Percentiles rank a stretch among this genome's conserved stretches.
Conservation (phyloP, 352 stramenopile species). For the Globisporangium recalcitrans region DNA sequence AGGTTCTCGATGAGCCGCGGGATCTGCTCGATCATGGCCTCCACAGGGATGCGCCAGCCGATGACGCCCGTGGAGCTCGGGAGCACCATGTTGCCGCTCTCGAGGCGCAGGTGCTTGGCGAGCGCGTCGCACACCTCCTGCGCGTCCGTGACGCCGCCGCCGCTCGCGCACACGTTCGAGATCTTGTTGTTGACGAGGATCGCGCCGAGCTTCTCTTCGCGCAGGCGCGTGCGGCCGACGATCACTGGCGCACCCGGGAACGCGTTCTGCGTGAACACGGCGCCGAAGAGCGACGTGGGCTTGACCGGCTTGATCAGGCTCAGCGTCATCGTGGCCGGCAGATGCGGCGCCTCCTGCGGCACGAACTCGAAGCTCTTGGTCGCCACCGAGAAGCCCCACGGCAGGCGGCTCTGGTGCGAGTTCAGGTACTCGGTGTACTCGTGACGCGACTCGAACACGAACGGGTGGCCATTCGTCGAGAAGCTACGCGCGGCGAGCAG, state of each 20-base stretch:
- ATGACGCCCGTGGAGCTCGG: constrained; percentile 97
- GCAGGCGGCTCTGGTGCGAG: constrained; percentile 72
- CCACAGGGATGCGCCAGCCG: constrained; percentile 96
- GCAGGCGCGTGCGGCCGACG: constrained; percentile 89
- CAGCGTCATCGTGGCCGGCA: constrained; percentile 83
- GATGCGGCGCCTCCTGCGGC: constrained; percentile 72
- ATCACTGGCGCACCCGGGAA: constrained; percentile 88
- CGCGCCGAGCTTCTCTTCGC: constrained; percentile 87
- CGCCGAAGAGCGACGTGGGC: constrained; percentile 83
- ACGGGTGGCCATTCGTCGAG: constrained; percentile 47
- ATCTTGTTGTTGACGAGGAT: constrained; percentile 99
- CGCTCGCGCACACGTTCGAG: constrained; percentile 96
- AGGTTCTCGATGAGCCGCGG: constrained; percentile 81
- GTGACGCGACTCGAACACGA: constrained; percentile 76
- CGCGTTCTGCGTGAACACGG: constrained; percentile 89
- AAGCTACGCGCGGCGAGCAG: constrained; percentile 28
- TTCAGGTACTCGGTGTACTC: constrained; percentile 80
- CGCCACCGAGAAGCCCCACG: constrained; percentile 80
- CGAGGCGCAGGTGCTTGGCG: constrained; percentile 85
- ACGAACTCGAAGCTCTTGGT: constrained; percentile 84
- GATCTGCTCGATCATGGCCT: constrained; percentile 81
- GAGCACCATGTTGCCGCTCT: constrained; percentile 83
- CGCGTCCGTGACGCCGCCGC: constrained; percentile 89
- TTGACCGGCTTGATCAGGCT: constrained; percentile 83
- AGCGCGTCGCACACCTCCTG: constrained; percentile 92